Base-by-base conservation (phyloP, 108 stramenopile species). In the Fragilariopsis cylindrus region DNA sequence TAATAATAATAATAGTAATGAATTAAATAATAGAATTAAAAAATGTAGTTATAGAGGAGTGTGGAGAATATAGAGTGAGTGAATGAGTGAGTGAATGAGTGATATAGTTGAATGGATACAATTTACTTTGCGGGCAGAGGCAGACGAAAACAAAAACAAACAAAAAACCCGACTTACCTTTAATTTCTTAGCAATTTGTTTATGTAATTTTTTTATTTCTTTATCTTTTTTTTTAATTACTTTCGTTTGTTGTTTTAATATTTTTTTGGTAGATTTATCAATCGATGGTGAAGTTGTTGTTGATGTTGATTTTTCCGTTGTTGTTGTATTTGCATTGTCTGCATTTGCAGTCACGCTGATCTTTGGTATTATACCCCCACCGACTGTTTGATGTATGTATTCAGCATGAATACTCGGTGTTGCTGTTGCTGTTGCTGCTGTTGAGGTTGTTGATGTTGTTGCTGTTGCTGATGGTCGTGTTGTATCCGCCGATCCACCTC, bases 151-250 rank as follows among this genome's bases (percentile, higher is more conserved):
- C 30, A n/a, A 18, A 60, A 18, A 19, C 11, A 44, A 66, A 44
- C 2, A 19, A 66, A 11, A 1, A 19, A 0, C 0, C 1, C 68
- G n/a, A 48, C 76, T 64, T 45, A 77, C 70, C 74, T 70, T 69
- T 7, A 80, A 60, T 48, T 74, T 69, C 9, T 74, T 80, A 60
- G 79, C 79, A 80, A 74, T 70, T 53, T 53, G 30, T 30, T 74
- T 74, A 62, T 80, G 79, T 42, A 57, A 19, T 44, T 75, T 74
- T 41, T 65, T 13, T 5, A 54, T 19, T 42, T 67, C 39, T 44
- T 66, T 66, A 7, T 66, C 42, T 41, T 66, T 30, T 72, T 43
- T 57, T 1, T 60, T 11, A 9, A 45, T 40, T 66, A 44, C 52
- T 53, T 53, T 53, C 15, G 52, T n/a, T 53, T 53, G 15, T 53